Base-by-base conservation (phyloP, 1,284 basidiomycete genomes). In the Papiliotrema nemorosa region DNA sequence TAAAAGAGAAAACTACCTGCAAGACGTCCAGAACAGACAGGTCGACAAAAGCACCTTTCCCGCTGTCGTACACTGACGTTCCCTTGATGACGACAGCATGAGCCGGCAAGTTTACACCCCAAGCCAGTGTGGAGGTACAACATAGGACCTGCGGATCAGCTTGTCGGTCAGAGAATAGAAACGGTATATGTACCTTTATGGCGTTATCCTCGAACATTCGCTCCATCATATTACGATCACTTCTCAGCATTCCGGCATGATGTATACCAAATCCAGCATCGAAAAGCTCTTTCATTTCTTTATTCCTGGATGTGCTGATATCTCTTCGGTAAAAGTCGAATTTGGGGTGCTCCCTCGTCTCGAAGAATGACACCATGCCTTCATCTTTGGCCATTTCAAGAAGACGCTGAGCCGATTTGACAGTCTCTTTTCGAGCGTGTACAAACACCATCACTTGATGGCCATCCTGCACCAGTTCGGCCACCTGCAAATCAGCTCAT, bases 371-470 rank as follows among this genome's bases (percentile, higher is more conserved):
- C 9, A 81, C 66, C 37, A 80, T 80, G 0, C 85, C 89, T 59
- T 97, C 90, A 16, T 79, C 73, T 7, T 82, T 68, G 0, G 91
- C 86, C 55, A 86, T 81, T 58, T 98, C 96, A 52, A 85, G 84
- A 14, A 99, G 79, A n/a, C 81, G 82, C 64, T 85, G 77, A 0
- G 93, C 92, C 0, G 90, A 84, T 70, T 96, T 97, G 55, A 99
- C 96, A 0, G 96, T 99, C 67, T 98, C 96, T 74, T 97, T 98
- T 25, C 96, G 83, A 16, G 96, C 91, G 72, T 99, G 96, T 10
- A 99, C 96, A 67, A 99, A 99, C 0, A 99, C 91, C 94, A 99
- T 98, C 52, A 97, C 92, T 73, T 98, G 96, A 73, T 99, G 96
- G 0, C 91, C 93, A 63, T 85, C 82, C 44, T 77, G 80, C 14